Conservation (phyloP, 768 basidiomycete species). For the Kwoniella europaea region DNA sequence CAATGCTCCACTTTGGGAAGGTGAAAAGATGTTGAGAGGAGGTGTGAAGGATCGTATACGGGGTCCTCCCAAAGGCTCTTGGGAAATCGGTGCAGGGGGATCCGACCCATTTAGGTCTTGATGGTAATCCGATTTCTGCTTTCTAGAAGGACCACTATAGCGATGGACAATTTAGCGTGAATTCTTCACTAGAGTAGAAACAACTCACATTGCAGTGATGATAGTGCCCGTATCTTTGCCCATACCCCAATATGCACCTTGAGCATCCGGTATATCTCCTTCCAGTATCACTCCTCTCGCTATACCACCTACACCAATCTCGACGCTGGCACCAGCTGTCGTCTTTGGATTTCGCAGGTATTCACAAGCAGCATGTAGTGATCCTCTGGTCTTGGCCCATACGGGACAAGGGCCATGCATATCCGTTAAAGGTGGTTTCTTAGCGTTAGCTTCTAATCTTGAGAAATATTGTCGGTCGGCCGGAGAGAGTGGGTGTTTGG, state of each 20-base stretch:
- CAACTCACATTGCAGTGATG: conserved; percentile 45
- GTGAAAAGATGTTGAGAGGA: conserved; percentile 16
- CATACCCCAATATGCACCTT: conserved; percentile 44
- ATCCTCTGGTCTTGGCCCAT: conserved; percentile 46
- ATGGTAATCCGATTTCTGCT: neutral
- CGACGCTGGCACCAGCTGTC: conserved; percentile 47
- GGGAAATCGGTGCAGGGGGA: neutral
- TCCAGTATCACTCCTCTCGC: conserved; percentile 52
- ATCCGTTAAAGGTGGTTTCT: conserved; percentile 25
- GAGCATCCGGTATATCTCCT: conserved; percentile 30
- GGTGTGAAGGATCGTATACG: conserved; percentile 11
- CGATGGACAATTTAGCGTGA: neutral
- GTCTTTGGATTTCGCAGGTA: conserved; percentile 43
- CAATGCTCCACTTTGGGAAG: neutral
- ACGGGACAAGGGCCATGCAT: conserved; percentile 43
- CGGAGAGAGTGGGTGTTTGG: conserved; percentile 5
- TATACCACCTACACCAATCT: conserved; percentile 46
- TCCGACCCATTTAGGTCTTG: neutral
- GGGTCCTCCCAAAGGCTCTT: neutral
- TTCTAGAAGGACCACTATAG: conserved; percentile 20
- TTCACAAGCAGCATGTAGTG: conserved; percentile 38
- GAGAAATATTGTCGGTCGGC: conserved; percentile 34
- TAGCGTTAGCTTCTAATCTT: conserved; percentile 35
- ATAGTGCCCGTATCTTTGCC: conserved; percentile 39
- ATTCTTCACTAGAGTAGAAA: neutral